Base-by-base conservation (phyloP, 2,329 filamentous ascomycete species). In the Aureobasidium uvarum region DNA sequence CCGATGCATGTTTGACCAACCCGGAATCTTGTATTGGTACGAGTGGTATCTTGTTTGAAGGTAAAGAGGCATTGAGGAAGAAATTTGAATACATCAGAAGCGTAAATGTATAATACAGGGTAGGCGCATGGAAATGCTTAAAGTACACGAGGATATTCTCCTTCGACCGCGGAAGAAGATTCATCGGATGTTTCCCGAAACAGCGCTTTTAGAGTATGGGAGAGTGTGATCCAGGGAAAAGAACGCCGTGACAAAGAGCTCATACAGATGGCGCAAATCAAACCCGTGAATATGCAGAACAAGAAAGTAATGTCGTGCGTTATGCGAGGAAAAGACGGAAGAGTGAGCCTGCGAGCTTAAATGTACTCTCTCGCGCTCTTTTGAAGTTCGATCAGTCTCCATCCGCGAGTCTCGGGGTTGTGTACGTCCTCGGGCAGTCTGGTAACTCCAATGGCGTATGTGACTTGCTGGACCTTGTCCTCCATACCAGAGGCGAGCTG, bases 371-470 rank as follows among this genome's bases (percentile, higher is more conserved):
- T 87, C 65, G 91, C 94, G 77, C 92, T 96, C 88, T 99, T 99
- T 79, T 99, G 95, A 82, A 99, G 87, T 81, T 99, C 95, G 75
- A 99, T 98, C 77, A 99, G 82, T 73, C 94, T 89, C 95, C 95
- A 99, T 38, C 95, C 95, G 74, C 93, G 86, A 13, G 95, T 99
- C 81, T 99, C 95, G 1, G 92, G 91, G 77, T 99, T 98, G 82
- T 89, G 94, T 71, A 98, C 94, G 71, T 99, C 95, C 75, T 99
- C 95, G 2, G 95, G 89, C 67, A 96, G 87, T 70, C 95, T 85
- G 3, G 95, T 99, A 67, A 99, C 90, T 72, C 95, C 95, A 71
- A 99, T 98, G 69, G 94, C 95, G 74, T 99, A 99, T 2, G 95
- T 98, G 70, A 99, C 95, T 71, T 96, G 88, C 79, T 99, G 95